Evolutionary conservation across 2,329 filamentous ascomycete species (phyloP).

Genomic region (Colletotrichum sp.): DNA sequence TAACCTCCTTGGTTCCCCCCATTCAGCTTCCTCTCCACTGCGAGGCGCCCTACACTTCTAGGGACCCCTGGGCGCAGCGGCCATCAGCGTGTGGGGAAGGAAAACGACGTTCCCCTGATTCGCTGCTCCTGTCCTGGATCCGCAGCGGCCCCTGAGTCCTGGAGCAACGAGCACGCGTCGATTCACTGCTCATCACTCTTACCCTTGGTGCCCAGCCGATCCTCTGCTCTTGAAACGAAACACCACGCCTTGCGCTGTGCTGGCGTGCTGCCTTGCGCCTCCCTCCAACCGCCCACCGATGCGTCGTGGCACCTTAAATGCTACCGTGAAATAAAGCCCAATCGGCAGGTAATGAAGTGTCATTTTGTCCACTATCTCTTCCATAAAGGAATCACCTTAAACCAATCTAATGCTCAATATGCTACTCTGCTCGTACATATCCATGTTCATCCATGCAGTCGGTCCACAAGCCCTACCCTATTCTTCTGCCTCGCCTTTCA

Average conservation of each 20-base stretch:
- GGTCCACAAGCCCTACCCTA: not conserved
- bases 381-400: not conserved
- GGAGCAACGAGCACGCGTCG: not conserved
- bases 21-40: conserved; percentile 8
- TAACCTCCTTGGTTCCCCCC: not conserved
- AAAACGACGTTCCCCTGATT: not conserved
- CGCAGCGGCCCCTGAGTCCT: not conserved
- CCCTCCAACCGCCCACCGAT: not conserved
- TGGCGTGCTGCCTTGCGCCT: not conserved
- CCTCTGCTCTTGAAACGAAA: conserved; percentile 16
- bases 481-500: not conserved
- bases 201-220: conserved; percentile 9
- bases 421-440: conserved; percentile 21
- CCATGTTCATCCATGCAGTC: conserved; percentile 10
- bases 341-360: not conserved
- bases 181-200: not conserved
- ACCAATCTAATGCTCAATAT: conserved; percentile 22
- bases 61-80: conserved; percentile 13
- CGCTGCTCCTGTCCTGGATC: not conserved
- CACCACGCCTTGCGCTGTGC: not conserved
- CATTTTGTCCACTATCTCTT: not conserved
- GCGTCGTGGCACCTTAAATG: not conserved
- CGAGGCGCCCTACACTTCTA: conserved; percentile 6
- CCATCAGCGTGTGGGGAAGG: not conserved
- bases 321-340: not conserved